These are phyloP conservation scores for Gossypium laxum DNA, from an alignment of 441 rosid genomes.

Conservation along the genomic window DNA sequence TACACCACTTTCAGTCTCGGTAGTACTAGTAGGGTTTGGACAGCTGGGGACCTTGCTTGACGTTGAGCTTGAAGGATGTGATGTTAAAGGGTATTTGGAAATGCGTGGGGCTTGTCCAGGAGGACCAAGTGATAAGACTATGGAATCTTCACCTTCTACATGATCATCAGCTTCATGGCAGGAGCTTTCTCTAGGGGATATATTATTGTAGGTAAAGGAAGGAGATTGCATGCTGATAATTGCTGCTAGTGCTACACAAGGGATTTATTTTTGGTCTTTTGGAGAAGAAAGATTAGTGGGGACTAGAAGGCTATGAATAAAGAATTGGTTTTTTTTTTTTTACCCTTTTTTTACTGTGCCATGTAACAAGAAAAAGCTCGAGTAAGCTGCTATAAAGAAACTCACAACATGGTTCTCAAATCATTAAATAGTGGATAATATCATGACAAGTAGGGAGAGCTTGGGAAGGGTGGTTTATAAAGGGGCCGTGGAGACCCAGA, in stretches of 20 bases:
- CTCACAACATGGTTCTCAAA: background rate
- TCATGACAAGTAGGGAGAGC: background rate
- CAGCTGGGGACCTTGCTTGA: slow-evolving; percentile 17
- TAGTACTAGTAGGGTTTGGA: slow-evolving; percentile 7
- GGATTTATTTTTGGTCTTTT: slow-evolving; percentile 4
- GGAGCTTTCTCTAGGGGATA: slow-evolving; percentile 32
- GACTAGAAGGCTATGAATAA: slow-evolving; percentile 22
- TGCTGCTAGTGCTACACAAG: background rate
- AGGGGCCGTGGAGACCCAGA: background rate
- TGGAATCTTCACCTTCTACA: slow-evolving; percentile 44
- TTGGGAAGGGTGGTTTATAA: background rate
- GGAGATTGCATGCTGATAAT: slow-evolving; percentile 30
- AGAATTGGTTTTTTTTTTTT: background rate
- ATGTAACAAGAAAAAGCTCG: background rate
- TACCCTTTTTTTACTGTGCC: background rate
- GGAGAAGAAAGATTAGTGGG: slow-evolving; percentile 17
- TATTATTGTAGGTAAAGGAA: slow-evolving; percentile 23
- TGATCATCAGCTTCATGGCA: slow-evolving; percentile 28
- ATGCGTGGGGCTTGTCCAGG: slow-evolving; percentile 40
- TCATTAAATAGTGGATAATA: background rate
- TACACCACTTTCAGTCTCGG: slow-evolving; percentile 24
- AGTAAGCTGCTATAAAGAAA: background rate
- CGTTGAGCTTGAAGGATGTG: slow-evolving; percentile 15
- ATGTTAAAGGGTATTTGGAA: slow-evolving; percentile 22
- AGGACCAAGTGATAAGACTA: slow-evolving; percentile 63